These are phyloP conservation scores for Setaria viridis DNA, from an alignment of 202 grass and related monocot genomes.

Conservation along the genomic window DNA sequence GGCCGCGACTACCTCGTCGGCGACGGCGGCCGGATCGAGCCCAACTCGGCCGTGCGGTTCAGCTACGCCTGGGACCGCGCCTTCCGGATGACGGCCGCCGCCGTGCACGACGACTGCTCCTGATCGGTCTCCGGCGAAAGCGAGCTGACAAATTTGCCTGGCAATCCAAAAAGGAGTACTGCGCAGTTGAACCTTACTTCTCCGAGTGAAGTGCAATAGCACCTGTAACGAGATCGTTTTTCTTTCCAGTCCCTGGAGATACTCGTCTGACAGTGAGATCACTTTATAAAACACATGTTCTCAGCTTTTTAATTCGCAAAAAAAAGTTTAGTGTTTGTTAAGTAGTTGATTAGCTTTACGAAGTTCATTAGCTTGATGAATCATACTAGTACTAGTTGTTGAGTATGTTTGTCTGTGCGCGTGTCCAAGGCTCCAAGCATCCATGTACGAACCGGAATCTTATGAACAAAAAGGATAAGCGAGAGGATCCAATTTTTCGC, in stretches of 20 bases:
- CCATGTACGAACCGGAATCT: too few relatives aligned
- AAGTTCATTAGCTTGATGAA: neutral
- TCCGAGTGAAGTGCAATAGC: neutral
- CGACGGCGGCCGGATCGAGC: constrained; percentile 49
- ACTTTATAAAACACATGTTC: neutral
- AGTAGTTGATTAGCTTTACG: too few relatives aligned
- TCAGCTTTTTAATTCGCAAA: neutral
- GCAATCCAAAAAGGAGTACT: neutral
- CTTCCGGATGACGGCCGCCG: constrained; percentile 62
- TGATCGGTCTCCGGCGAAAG: neutral
- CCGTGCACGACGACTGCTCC: constrained; percentile 51
- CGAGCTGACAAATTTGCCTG: neutral
- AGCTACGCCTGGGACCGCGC: constrained; percentile 71
- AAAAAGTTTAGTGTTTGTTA: neutral
- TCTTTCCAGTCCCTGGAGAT: neutral
- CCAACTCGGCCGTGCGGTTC: constrained; percentile 43
- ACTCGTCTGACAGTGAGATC: neutral
- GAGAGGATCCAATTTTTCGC: too few relatives aligned
- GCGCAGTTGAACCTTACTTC: neutral
- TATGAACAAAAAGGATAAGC: too few relatives aligned
- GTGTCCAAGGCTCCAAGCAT: too few relatives aligned
- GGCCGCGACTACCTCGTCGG: constrained; percentile 51
- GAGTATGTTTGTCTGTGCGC: too few relatives aligned
- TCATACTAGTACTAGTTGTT: too few relatives aligned
- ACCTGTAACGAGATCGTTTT: neutral